Evolutionary conservation across 352 stramenopile genomes (phyloP), one percentile per base, ranked within the genome.

Genomic region (Phytophthora vignae): DNA sequence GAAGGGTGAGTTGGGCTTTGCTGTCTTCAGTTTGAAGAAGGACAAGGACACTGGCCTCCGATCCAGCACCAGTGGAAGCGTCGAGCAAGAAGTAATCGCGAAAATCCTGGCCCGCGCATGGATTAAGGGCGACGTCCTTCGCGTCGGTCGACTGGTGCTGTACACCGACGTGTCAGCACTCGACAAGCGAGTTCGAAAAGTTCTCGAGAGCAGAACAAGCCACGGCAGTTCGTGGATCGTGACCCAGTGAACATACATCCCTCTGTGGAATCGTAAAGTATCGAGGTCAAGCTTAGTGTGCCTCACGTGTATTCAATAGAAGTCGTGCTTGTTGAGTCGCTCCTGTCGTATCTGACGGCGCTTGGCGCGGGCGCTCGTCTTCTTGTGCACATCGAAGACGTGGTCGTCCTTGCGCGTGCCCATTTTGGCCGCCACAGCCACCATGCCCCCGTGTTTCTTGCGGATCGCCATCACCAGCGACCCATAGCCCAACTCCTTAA

Each of bases 361-460:
- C 48, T 90, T 93, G n/a, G 74, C 63, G 10, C 88, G 85, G 22
- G 85, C 78, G 17, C 60, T 81, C 54, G 93, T 67, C 71, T 90
- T 90, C 67, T 92, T 93, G 56, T 94, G 84, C 64, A 90, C 76
- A n/a, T 88, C 81, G 15, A 88, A 27, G 33, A 81, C 63, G 7
- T 85, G 61, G 15, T 69, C 21, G 0, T 81, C 71, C 12, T 84
- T 84, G 12, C 10, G 46, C 8, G 81, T 62, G 1, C 87, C 87
- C 55, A 96, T 69, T 63, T 90, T 91, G 31, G 69, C 38, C 7
- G 87, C 84, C 17, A 96, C 81, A 25, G 65, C 48, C 29, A 90
- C 83, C 33, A 96, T 82, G 6, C 88, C 87, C 25, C 88, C 88
- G 67, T 96, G 88, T 55, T 94, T 94, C 67, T 96, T 96, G 44